phyloP scores from a whole-genome alignment of 352 stramenopile species.

The Phytophthora tentaculata region DNA sequence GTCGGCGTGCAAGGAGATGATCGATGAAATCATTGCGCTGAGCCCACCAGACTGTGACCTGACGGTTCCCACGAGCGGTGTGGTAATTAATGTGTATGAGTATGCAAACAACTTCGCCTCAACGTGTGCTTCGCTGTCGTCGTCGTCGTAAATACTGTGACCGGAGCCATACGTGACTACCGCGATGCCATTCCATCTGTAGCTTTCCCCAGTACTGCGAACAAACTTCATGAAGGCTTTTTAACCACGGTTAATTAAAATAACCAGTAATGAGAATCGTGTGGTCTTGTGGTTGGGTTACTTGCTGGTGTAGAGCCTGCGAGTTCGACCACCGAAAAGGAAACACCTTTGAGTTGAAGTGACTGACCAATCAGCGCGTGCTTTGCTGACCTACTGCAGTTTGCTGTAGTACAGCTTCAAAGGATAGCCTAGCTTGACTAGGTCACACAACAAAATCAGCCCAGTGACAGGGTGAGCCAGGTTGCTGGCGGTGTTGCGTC shows the following conservation, averaged over 20 bases:
- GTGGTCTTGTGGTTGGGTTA: neutral
- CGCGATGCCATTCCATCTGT: no score
- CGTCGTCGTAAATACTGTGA: no score
- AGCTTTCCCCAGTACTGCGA: no score
- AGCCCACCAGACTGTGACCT: slow-evolving; percentile 39
- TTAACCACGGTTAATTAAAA: no score
- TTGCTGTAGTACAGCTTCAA: no score
- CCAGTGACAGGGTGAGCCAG: no score
- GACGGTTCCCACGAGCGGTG: slow-evolving; percentile 34
- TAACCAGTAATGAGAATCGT: no score
- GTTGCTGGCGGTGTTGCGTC: neutral
- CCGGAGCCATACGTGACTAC: no score
- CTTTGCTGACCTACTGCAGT: no score
- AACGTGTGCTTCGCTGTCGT: slow-evolving; percentile 21
- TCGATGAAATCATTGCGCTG: slow-evolving; percentile 19
- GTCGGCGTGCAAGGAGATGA: slow-evolving; percentile 29
- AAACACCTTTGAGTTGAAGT: slow-evolving; percentile 20
- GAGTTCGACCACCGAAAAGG: slow-evolving; percentile 17
- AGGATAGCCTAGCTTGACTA: no score
- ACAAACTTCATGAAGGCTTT: neutral
- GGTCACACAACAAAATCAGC: no score
- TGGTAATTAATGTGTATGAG: slow-evolving; percentile 34
- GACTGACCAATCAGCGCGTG: neutral
- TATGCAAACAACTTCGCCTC: slow-evolving; percentile 31
- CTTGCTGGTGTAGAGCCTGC: no score